Evolutionary conservation across 2,329 filamentous ascomycete genomes (phyloP), one percentile per base, ranked within the genome.

Genomic region (Metarhizium brunneum): DNA sequence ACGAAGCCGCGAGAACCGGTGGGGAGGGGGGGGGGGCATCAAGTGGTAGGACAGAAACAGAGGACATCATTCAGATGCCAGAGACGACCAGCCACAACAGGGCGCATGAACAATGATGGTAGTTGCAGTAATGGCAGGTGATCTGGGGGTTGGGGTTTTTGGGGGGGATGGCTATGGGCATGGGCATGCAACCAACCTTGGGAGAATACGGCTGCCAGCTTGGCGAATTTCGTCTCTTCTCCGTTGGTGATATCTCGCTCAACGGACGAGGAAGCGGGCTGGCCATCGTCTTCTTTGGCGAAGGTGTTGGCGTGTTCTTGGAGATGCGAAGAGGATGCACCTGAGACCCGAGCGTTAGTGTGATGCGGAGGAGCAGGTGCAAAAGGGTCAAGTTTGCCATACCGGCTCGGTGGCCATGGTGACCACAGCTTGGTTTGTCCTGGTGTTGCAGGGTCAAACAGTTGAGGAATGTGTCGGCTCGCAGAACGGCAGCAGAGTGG

Each of bases 211-310:
- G 87, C 65, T 87, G 91, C 83, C 87, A 95, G 76, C 88, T 95
- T 54, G 92, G 91, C 52, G 92, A 96, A 76, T 97, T 97, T 65
- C 92, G 83, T 68, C 92, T 84, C 71, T 85, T 86, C 73, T 92
- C 90, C 59, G 88, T 88, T 53, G 88, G 88, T 63, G 88, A 90
- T 67, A 99, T 85, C 76, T 99, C 94, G 59, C 90, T 88, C 61
- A 99, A 81, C 57, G 94, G 88, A 64, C 88, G 85, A 67, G 86
- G 82, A 55, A 80, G 73, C 65, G 80, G 77, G 68, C 75, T 79
- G 55, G 75, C 68, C 76, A 82, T 68, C 76, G 82, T 81, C 71
- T 86, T 81, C 69, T 86, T 92, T 65, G 87, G 83, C 58, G 86
- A 85, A 54, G 79, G 69, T 58, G 71, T 75, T 52, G 80, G 76